Percentiles rank a stretch among this genome's conserved stretches.
Conservation (phyloP, 2,329 filamentous ascomycete genomes). For the Nothomitra cinnamomea region DNA sequence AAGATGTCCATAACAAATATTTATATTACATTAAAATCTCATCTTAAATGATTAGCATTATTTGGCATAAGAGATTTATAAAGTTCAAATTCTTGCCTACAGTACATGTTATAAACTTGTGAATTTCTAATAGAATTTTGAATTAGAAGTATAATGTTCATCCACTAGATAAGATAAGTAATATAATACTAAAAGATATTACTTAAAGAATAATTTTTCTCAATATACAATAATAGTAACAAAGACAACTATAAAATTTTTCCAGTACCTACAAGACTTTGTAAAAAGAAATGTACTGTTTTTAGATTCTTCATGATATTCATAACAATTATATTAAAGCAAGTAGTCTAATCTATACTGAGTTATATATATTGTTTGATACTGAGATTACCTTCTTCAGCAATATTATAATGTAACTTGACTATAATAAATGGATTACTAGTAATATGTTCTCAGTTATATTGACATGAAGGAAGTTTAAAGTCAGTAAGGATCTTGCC, state of each 20-base stretch:
- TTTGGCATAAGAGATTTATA: not conserved
- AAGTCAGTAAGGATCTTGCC: not conserved
- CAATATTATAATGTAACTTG: conserved; percentile 1
- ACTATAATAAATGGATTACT: not conserved
- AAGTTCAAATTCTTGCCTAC: not conserved
- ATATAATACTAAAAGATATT: no score
- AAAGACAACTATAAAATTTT: no score
- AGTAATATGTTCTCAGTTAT: not conserved
- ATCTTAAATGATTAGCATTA: conserved; percentile 2
- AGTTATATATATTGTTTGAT: not conserved
- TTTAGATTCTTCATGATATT: not conserved
- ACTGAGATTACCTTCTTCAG: not conserved
- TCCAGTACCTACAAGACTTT: no score
- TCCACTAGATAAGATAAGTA: no score
- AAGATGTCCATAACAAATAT: no score
- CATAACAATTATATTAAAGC: not conserved
- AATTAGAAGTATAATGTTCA: conserved; percentile 4
- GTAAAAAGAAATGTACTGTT: no score
- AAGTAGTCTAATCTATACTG: not conserved
- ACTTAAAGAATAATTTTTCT: no score
- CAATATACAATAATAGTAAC: no score
- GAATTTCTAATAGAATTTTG: conserved; percentile 3
- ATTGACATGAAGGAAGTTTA: not conserved
- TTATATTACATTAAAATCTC: not conserved
- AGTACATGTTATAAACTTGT: not conserved